Percentiles rank a stretch among this genome's conserved stretches.
Evolutionary conservation across 1,139 yeast species (phyloP).

Genomic region (Barnettozyma hawaiiensis): DNA sequence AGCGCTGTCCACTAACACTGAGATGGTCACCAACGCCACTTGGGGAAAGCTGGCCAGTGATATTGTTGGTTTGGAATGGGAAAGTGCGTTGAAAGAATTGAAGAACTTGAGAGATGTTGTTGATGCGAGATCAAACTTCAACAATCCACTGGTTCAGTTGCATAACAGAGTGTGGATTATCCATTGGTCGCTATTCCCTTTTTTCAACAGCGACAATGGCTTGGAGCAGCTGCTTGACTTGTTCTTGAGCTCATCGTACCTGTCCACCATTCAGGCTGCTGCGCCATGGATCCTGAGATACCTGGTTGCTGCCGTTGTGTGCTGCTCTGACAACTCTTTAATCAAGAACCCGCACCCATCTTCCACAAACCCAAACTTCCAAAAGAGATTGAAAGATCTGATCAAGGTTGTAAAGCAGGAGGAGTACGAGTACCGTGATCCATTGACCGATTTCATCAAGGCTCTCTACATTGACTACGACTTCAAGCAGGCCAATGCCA

Average conservation of each 20-base stretch:
- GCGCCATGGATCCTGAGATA: conserved; percentile 65
- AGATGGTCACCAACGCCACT: conserved; percentile 48
- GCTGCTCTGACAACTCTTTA: conserved; percentile 25
- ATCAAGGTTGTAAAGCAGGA: conserved; percentile 53
- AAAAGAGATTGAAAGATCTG: conserved; percentile 50
- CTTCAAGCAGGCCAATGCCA: conserved; percentile 44
- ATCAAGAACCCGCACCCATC: conserved; percentile 7
- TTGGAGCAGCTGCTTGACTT: conserved; percentile 47
- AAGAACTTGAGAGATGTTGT: conserved; percentile 48
- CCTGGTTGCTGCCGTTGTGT: conserved; percentile 50
- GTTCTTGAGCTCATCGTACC: conserved; percentile 50
- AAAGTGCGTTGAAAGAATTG: conserved; percentile 45
- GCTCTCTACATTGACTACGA: conserved; percentile 51
- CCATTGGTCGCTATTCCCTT: conserved; percentile 61
- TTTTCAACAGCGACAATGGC: conserved; percentile 44
- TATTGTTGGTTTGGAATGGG: conserved; percentile 47
- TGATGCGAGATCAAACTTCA: conserved; percentile 43
- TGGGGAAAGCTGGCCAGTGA: conserved; percentile 61
- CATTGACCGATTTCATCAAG: conserved; percentile 49
- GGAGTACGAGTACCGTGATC: conserved; percentile 55
- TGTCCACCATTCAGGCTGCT: conserved; percentile 59
- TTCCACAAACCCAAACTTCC: conserved; percentile 27
- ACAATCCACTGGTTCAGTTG: conserved; percentile 50
- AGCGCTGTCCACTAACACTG: conserved; percentile 45
- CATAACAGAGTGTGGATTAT: conserved; percentile 60